Base-by-base conservation (phyloP, 345 rosid genomes). In the Physaria fendleri region DNA sequence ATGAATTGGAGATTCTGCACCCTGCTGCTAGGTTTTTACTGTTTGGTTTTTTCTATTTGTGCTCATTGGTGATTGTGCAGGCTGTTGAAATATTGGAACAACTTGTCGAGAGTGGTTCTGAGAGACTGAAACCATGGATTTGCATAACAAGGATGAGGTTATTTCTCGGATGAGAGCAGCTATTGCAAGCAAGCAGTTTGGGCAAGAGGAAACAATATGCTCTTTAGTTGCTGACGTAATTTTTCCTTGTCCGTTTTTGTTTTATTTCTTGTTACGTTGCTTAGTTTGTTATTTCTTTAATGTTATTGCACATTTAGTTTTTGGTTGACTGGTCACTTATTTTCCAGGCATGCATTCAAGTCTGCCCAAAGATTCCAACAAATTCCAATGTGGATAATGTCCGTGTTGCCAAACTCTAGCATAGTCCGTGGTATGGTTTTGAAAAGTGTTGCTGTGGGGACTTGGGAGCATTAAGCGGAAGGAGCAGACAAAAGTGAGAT, bases 1-100 rank as follows among this genome's bases (percentile, higher is more conserved):
- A 84, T 44, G 99, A 94, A 48, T 84, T 94, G 1, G 99, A 94
- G 81, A 87, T 94, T 68, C 99, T 90, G 76, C 99, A 94, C 38
- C 99, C 97, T 0, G 97, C 97, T 2, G 99, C 99, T 9, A 94
- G 69, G 99, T 94, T 27, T 54, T 94, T 40, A 97, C 99, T 7
- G 93, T 81, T 15, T n/a, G n/a, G n/a, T n/a, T n/a, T n/a, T n/a
- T n/a, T n/a, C n/a, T n/a, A n/a, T n/a, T n/a, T n/a, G n/a, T n/a
- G n/a, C n/a, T n/a, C n/a, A n/a, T n/a, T n/a, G n/a, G n/a, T n/a
- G n/a, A n/a, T n/a, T n/a, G n/a, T n/a, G n/a, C n/a, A n/a, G n/a
- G n/a, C n/a, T n/a, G n/a, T n/a, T n/a, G n/a, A n/a, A n/a, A n/a
- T n/a, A n/a, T n/a, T n/a, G n/a, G n/a, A n/a, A n/a, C n/a, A n/a